A percentile compares a stretch with the other conserved stretches of the same genome.
These are phyloP conservation scores for Fusarium sp. DNA, from an alignment of 2,329 filamentous ascomycete genomes.

Conservation along the genomic window DNA sequence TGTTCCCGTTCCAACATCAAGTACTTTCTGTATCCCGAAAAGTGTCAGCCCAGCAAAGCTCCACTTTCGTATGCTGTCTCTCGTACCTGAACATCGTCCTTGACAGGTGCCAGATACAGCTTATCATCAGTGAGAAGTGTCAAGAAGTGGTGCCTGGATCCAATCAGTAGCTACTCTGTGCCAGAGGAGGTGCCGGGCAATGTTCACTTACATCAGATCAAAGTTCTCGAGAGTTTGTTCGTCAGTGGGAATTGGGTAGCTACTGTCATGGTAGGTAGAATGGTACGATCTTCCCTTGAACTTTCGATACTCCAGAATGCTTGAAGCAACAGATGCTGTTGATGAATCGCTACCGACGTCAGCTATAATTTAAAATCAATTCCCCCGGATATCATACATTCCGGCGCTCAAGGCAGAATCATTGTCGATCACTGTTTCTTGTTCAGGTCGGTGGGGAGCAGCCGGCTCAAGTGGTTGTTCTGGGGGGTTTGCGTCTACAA, in stretches of 20 bases:
- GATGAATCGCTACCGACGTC: background rate
- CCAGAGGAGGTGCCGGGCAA: too few species aligned
- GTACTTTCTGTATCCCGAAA: background rate
- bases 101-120: constrained; percentile 8
- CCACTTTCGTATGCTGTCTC: too few species aligned
- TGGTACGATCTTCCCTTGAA: constrained; percentile 14
- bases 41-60: background rate
- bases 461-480: background rate
- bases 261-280: background rate
- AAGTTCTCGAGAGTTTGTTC: constrained; percentile 7
- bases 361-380: background rate
- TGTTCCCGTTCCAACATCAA: constrained; percentile 7
- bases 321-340: constrained; percentile 1
- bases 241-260: constrained; percentile 3
- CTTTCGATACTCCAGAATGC: constrained; percentile 17
- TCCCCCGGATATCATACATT: background rate
- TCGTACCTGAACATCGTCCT: background rate
- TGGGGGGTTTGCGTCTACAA: too few species aligned
- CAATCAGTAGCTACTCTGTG: background rate
- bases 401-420: background rate
- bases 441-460: background rate
- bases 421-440: background rate
- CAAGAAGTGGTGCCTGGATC: constrained; percentile 8
- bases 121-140: constrained; percentile 5
- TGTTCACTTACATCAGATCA: background rate